Conservation (phyloP, 106 monocot species). For the Platanthera zijinensis region DNA sequence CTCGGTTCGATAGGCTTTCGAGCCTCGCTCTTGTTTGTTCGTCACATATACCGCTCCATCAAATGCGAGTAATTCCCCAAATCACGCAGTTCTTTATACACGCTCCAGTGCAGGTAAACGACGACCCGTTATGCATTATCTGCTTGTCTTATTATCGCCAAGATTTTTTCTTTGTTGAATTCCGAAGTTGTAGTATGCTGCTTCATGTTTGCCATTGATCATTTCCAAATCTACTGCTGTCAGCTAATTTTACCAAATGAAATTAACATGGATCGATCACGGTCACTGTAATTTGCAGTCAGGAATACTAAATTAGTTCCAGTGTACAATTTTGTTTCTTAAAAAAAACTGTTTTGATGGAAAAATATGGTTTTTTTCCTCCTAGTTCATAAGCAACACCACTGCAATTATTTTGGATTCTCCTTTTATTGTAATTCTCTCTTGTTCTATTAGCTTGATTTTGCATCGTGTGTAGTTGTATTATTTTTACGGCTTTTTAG, state of each 20-base stretch:
- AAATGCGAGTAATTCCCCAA: constrained; percentile 20
- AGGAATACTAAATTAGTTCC: not conserved
- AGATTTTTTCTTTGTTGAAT: not conserved
- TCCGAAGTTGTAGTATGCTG: not conserved
- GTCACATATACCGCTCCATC: constrained; percentile 58
- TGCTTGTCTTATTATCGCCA: not conserved
- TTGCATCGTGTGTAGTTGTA: too few species aligned
- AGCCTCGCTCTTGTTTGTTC: constrained; percentile 46
- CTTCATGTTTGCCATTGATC: not conserved
- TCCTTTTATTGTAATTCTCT: too few species aligned
- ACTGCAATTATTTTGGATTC: too few species aligned
- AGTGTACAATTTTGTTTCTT: too few species aligned
- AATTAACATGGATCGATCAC: not conserved
- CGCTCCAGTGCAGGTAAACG: not conserved
- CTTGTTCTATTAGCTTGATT: too few species aligned
- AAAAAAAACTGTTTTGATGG: too few species aligned
- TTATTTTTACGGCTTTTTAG: too few species aligned
- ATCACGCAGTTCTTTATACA: not conserved
- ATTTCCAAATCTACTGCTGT: not conserved
- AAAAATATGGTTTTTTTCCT: too few species aligned
- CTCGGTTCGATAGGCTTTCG: constrained; percentile 52
- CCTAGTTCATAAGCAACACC: too few species aligned
- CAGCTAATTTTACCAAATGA: not conserved
- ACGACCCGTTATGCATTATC: not conserved
- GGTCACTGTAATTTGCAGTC: not conserved